Evolutionary conservation across 2,329 filamentous ascomycete genomes (phyloP).

Genomic region (Colletotrichum noveboracense): DNA sequence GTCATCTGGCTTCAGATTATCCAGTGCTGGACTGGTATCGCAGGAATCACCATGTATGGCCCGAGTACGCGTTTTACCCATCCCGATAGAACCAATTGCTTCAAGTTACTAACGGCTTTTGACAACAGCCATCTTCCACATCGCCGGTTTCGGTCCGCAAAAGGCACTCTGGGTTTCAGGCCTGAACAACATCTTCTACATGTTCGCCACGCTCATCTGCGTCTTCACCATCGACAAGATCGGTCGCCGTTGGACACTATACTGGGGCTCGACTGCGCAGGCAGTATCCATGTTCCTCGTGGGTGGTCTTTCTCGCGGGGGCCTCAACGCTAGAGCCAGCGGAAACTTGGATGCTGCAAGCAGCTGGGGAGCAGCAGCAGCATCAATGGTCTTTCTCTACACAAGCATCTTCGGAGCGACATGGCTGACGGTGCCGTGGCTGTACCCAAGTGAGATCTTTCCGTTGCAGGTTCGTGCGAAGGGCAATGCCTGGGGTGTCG

Average conservation of each 20-base stretch:
- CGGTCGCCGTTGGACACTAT: background rate
- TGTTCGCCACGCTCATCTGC: background rate
- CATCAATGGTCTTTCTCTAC: background rate
- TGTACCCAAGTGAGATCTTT: background rate
- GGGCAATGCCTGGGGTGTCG: background rate
- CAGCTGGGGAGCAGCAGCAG: background rate
- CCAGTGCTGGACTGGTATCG: background rate
- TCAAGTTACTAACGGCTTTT: fast-evolving
- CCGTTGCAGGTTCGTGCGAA: background rate
- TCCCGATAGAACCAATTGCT: fast-evolving
- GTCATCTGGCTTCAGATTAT: background rate
- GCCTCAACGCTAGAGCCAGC: background rate
- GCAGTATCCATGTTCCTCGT: background rate
- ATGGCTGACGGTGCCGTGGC: background rate
- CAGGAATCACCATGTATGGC: background rate
- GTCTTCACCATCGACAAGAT: background rate
- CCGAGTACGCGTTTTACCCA: background rate
- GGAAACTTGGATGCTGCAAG: background rate
- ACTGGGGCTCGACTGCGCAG: background rate
- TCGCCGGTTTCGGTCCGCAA: background rate
- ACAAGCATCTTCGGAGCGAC: background rate
- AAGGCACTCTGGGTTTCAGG: background rate
- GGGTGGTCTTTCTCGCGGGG: background rate
- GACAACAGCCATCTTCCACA: background rate
- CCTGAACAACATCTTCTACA: background rate